A percentile compares a stretch with the other conserved stretches of the same genome.
Evolutionary conservation across 140 eudicot species (phyloP).

Genomic region (Cichorium intybus): DNA sequence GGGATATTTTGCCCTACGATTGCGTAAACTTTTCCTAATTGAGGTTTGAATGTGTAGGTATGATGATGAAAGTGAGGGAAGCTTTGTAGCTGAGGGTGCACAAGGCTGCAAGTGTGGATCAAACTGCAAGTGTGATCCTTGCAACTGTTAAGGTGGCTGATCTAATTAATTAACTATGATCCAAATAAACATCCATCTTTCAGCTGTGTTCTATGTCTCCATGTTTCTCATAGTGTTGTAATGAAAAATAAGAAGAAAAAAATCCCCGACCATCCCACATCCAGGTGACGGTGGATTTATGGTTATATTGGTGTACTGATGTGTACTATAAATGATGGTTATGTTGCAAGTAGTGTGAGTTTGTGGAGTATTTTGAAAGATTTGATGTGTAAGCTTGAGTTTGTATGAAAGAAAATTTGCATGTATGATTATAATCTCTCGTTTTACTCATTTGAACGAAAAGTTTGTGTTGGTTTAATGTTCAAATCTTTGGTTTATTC

Average conservation of each 20-base stretch:
- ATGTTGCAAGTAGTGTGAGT: background rate
- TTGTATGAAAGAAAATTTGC: background rate
- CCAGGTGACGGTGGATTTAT: too few species aligned
- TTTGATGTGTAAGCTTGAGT: background rate
- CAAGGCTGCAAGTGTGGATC: conserved; percentile 49
- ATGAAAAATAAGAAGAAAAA: background rate
- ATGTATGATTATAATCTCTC: background rate
- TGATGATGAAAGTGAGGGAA: conserved; percentile 42
- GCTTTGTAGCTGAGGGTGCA: conserved; percentile 49
- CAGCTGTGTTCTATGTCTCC: conserved; percentile 9
- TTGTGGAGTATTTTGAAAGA: background rate
- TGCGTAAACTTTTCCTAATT: background rate
- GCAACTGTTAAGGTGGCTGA: conserved; percentile 41
- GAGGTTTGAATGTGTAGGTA: conserved; percentile 17
- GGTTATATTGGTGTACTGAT: background rate
- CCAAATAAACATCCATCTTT: background rate
- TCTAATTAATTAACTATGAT: background rate
- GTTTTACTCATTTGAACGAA: too few species aligned
- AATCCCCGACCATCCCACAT: background rate
- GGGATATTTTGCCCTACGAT: too few species aligned
- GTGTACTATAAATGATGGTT: conserved; percentile 9
- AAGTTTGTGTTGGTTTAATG: too few species aligned
- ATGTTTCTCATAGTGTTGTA: conserved; percentile 1
- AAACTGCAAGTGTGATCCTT: conserved; percentile 50
- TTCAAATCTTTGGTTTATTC: too few species aligned